Conservation (phyloP, 441 rosid genomes). For the Mallotus repandus region DNA sequence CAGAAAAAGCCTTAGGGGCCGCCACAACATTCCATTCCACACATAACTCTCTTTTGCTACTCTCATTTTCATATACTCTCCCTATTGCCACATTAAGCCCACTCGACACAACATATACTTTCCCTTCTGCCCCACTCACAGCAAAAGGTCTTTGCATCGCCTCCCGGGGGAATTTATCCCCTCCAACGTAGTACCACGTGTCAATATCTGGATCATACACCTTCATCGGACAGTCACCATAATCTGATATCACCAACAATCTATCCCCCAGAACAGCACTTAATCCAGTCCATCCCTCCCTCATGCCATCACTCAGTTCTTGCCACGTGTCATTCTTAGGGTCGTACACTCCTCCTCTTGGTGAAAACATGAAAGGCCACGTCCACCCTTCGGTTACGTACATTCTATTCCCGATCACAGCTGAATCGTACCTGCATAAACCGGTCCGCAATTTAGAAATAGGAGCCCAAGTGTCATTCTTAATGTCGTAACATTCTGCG, state of each 20-base stretch:
- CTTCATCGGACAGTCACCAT: slow-evolving; percentile 64
- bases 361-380: slow-evolving; percentile 69
- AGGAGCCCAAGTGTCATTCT: slow-evolving; percentile 45
- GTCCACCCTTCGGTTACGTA: slow-evolving; percentile 75
- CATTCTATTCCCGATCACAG: slow-evolving; percentile 47
- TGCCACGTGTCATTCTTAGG: slow-evolving; percentile 49
- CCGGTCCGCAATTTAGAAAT: slow-evolving; percentile 38
- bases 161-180: slow-evolving; percentile 47
- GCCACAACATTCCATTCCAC: slow-evolving; percentile 47
- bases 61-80: slow-evolving; percentile 21
- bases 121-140: slow-evolving; percentile 44
- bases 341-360: slow-evolving; percentile 55
- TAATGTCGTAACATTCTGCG: slow-evolving; percentile 50
- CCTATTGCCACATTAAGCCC: slow-evolving; percentile 59
- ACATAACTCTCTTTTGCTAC: slow-evolving; percentile 28
- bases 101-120: slow-evolving; percentile 49
- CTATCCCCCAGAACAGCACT: slow-evolving; percentile 40
- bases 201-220: slow-evolving; percentile 46
- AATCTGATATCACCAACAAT: slow-evolving; percentile 60
- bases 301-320: slow-evolving; percentile 56
- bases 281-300: slow-evolving; percentile 68
- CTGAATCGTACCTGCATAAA: slow-evolving; percentile 62
- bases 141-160: slow-evolving; percentile 48
- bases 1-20: slow-evolving; percentile 38
- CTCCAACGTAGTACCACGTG: slow-evolving; percentile 53